Percentiles rank a stretch among this genome's conserved stretches.
These are phyloP conservation scores for Stipa capillata DNA, from an alignment of 176 grass and related monocot genomes.

Conservation along the genomic window DNA sequence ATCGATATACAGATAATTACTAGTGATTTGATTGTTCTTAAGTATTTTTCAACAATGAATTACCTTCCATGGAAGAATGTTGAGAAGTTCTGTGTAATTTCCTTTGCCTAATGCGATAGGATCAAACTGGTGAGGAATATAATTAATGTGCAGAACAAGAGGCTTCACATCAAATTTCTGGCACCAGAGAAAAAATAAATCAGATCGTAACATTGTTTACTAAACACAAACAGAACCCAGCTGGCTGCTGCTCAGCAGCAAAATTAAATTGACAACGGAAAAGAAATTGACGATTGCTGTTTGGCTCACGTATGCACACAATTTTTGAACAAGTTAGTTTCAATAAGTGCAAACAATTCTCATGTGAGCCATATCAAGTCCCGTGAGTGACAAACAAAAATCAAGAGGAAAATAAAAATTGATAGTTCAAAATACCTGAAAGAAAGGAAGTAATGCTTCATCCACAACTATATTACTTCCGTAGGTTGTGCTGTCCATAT, in stretches of 20 bases:
- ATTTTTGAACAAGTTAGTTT: not conserved
- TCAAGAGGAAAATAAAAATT: not conserved
- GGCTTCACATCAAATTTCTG: constrained; percentile 94
- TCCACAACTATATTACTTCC: constrained; percentile 49
- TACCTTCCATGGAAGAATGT: constrained; percentile 98
- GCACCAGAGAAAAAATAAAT: constrained; percentile 23
- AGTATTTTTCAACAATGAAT: not conserved
- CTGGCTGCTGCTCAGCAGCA: not conserved
- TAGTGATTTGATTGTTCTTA: not conserved
- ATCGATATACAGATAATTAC: not conserved
- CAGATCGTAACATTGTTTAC: constrained; percentile 10
- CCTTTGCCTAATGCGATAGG: constrained; percentile 77
- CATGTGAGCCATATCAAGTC: not conserved
- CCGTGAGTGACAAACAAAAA: too few relatives aligned
- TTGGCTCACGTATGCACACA: not conserved
- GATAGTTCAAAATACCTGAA: constrained; percentile 64
- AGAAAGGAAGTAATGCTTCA: constrained; percentile 95
- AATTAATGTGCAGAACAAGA: constrained; percentile 78
- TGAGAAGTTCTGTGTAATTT: constrained; percentile 96
- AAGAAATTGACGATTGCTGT: not conserved
- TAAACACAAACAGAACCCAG: constrained; percentile 4
- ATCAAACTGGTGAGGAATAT: constrained; percentile 94
- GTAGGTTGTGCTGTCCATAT: constrained; percentile 30
- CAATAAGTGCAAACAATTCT: not conserved
- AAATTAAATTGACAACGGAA: not conserved